Percentiles rank a stretch among this genome's conserved stretches.
phyloP scores from a whole-genome alignment of 2,329 filamentous ascomycete genomes.

The Penicillium sclerotiorum region DNA sequence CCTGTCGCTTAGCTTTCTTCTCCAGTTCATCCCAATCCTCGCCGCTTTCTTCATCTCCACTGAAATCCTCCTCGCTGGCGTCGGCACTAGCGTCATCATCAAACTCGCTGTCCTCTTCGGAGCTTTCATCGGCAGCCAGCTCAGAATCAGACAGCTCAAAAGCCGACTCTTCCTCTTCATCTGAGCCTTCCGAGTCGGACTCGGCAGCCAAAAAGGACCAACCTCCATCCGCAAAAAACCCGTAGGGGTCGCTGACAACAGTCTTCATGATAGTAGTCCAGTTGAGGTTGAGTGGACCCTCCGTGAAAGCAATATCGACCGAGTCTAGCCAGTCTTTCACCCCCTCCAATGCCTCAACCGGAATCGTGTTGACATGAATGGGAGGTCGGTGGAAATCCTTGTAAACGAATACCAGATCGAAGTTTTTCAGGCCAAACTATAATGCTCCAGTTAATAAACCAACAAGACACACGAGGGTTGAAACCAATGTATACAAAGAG shows the following conservation, averaged over 20 bases:
- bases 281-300: conserved; percentile 95
- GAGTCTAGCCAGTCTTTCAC: conserved; percentile 98
- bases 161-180: conserved; percentile 83
- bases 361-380: conserved; percentile 96
- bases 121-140: conserved; percentile 73
- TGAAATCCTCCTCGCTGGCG: conserved; percentile 61
- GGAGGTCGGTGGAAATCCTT: conserved; percentile 93
- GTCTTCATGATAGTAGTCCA: conserved; percentile 99
- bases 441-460: conserved; percentile 26
- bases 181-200: conserved; percentile 78
- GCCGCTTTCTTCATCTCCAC: conserved; percentile 69
- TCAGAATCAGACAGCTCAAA: conserved; percentile 91
- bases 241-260: conserved; percentile 87
- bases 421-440: conserved; percentile 96
- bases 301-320: conserved; percentile 89
- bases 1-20: conserved; percentile 73
- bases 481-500: background rate
- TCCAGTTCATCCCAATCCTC: conserved; percentile 96
- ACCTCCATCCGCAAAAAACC: conserved; percentile 92
- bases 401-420: conserved; percentile 97
- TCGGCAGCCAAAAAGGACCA: conserved; percentile 92
- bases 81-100: conserved; percentile 88
- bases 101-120: conserved; percentile 89
- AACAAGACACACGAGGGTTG: background rate
- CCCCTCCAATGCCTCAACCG: conserved; percentile 88